Conservation (phyloP, 106 monocot genomes). For the Phalaenopsis equestris region DNA sequence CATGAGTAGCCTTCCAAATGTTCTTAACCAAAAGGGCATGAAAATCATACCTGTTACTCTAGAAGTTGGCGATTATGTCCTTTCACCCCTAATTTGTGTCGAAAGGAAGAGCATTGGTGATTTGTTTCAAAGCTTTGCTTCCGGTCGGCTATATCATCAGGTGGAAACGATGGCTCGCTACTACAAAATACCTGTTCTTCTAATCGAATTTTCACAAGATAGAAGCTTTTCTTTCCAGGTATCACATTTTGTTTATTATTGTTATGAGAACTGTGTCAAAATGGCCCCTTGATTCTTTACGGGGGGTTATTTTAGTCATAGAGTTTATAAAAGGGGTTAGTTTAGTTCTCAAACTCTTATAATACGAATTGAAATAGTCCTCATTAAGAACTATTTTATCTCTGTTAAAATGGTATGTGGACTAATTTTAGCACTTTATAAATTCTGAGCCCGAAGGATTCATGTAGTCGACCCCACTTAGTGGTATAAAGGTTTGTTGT, state of each 20-base stretch:
- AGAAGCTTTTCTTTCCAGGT: conserved; percentile 99
- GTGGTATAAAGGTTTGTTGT: too few relatives aligned
- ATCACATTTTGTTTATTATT: neutral
- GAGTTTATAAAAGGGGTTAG: too few relatives aligned
- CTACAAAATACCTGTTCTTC: conserved; percentile 90
- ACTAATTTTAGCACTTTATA: too few relatives aligned
- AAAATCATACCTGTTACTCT: conserved; percentile 66
- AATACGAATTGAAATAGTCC: too few relatives aligned
- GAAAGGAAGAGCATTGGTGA: conserved; percentile 95
- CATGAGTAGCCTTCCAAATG: conserved; percentile 98
- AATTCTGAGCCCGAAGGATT: too few relatives aligned
- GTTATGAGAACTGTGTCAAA: too few relatives aligned
- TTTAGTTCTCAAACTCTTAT: too few relatives aligned
- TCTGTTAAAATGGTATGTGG: too few relatives aligned
- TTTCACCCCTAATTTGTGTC: conserved; percentile 94
- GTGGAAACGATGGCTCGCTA: conserved; percentile 92
- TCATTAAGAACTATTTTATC: too few relatives aligned
- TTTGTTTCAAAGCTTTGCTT: conserved; percentile 92
- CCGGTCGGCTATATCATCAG: conserved; percentile 92
- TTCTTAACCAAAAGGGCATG: conserved; percentile 95
- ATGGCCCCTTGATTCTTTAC: too few relatives aligned
- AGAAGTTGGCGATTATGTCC: conserved; percentile 96
- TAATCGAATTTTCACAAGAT: conserved; percentile 98
- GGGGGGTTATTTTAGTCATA: too few relatives aligned
- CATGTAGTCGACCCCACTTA: too few relatives aligned